Base-by-base conservation (phyloP, 1,284 basidiomycete genomes). In the Irpex sp. region DNA sequence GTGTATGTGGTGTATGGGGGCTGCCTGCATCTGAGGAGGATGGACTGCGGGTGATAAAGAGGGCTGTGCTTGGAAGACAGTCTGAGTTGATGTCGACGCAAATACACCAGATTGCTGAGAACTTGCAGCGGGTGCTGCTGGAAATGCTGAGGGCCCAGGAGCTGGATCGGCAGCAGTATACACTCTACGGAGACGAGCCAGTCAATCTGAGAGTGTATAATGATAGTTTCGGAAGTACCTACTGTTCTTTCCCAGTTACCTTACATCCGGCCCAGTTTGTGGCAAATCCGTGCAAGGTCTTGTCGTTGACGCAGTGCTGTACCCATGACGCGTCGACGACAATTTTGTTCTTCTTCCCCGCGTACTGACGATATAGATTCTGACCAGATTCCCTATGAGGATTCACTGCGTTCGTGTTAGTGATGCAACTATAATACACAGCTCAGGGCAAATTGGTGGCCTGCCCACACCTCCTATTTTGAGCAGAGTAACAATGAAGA, bases 341-440 rank as follows among this genome's bases (percentile, higher is more conserved):
- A 51, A 92, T 79, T 71, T 92, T 93, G 37, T 83, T 85, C 72
- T 90, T 92, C 76, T 92, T 92, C 54, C 82, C 81, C 2, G 81
- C 83, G 72, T 90, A 93, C 69, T 91, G 88, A 36, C 89, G 83
- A 72, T 83, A 92, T 2, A 93, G 73, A 68, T 85, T 91, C 72
- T 93, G 90, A 3, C 91, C 92, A n/a, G 89, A 89, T 63, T 85
- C 80, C 68, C 87, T 89, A 67, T 86, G 81, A 5, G 92, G 88
- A 68, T 93, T 86, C 65, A 90, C 88, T 89, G 63, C n/a, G 61
- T 9, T 8, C 6, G n/a, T 33, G n/a, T 55, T 21, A 55, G 53
- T 17, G 36, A 63, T 65, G 50, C 56, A 15, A 36, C 57, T 51
- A 35, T 35, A 6, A 19, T 8, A 50, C 19, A 21, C 49, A 21